These are phyloP conservation scores for Leptomonas seymouri DNA, from an alignment of 208 protist genomes.

Conservation along the genomic window DNA sequence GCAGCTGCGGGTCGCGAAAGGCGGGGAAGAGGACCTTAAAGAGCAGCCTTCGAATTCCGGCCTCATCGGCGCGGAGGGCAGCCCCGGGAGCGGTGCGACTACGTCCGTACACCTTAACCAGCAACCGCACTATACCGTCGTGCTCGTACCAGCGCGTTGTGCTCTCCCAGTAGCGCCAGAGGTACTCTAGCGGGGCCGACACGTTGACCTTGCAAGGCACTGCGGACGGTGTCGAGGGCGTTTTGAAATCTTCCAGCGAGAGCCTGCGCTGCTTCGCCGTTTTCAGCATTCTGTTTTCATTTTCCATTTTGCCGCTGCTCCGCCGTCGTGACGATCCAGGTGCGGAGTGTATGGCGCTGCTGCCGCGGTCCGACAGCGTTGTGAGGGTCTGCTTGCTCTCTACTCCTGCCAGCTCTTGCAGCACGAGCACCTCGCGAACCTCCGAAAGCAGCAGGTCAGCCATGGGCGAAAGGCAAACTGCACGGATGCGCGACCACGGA, in stretches of 20 bases:
- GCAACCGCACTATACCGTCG: slow-evolving; percentile 31
- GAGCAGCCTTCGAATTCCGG: slow-evolving; percentile 33
- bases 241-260: neutral
- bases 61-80: slow-evolving; percentile 26
- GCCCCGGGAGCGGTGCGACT: slow-evolving; percentile 23
- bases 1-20: slow-evolving; percentile 55
- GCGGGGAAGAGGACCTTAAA: slow-evolving; percentile 55
- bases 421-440: slow-evolving; percentile 19
- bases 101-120: slow-evolving; percentile 24
- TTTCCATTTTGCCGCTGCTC: neutral
- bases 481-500: slow-evolving; percentile 68
- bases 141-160: slow-evolving; percentile 34
- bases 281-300: neutral
- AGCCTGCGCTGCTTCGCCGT: neutral
- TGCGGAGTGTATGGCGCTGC: neutral
- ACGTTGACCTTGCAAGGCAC: neutral
- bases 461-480: slow-evolving; percentile 25
- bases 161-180: slow-evolving; percentile 24
- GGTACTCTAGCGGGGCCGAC: slow-evolving; percentile 27
- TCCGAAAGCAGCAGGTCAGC: slow-evolving; percentile 29
- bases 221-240: neutral
- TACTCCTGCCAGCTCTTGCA: neutral
- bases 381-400: neutral
- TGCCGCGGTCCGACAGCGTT: neutral
- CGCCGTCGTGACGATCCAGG: neutral